Percentiles rank a stretch among this genome's conserved stretches.
These are phyloP conservation scores for Ogataea nonfermentans DNA, from an alignment of 805 yeast genomes.

Conservation along the genomic window DNA sequence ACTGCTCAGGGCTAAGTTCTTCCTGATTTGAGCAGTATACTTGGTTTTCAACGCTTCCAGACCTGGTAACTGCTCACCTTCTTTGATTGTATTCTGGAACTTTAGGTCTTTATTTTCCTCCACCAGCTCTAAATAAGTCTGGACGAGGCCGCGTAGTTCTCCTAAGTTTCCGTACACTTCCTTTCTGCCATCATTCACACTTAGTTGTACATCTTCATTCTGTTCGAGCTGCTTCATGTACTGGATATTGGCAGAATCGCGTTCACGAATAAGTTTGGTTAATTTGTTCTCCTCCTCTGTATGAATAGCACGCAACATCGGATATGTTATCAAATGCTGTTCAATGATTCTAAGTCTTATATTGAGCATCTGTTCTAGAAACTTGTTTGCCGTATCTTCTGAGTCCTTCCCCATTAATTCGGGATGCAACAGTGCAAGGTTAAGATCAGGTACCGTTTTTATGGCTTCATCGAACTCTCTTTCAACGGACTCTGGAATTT, in stretches of 20 bases:
- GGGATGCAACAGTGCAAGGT: slow-evolving; percentile 14
- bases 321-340: slow-evolving; percentile 26
- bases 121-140: slow-evolving; percentile 11
- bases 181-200: slow-evolving; percentile 1
- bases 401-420: slow-evolving; percentile 2
- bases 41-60: slow-evolving; percentile 17
- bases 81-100: slow-evolving; percentile 14
- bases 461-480: slow-evolving; percentile 6
- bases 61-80: slow-evolving; percentile 15
- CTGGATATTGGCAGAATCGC: slow-evolving; percentile 15
- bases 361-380: slow-evolving; percentile 20
- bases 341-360: slow-evolving; percentile 21
- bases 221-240: slow-evolving; percentile 5
- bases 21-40: slow-evolving; percentile 19
- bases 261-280: slow-evolving; percentile 9
- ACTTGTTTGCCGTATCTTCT: slow-evolving; percentile 11
- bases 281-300: slow-evolving; percentile 16
- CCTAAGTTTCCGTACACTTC: slow-evolving; percentile 5
- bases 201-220: slow-evolving; percentile 1
- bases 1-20: slow-evolving; percentile 26
- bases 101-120: slow-evolving; percentile 18
- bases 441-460: slow-evolving; percentile 13
- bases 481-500: slow-evolving; percentile 5
- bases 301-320: slow-evolving; percentile 23
- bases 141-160: slow-evolving; percentile 10